These are phyloP conservation scores for Aspergillus pseudoviridinutans DNA, from an alignment of 2,329 filamentous ascomycete genomes.

Conservation along the genomic window DNA sequence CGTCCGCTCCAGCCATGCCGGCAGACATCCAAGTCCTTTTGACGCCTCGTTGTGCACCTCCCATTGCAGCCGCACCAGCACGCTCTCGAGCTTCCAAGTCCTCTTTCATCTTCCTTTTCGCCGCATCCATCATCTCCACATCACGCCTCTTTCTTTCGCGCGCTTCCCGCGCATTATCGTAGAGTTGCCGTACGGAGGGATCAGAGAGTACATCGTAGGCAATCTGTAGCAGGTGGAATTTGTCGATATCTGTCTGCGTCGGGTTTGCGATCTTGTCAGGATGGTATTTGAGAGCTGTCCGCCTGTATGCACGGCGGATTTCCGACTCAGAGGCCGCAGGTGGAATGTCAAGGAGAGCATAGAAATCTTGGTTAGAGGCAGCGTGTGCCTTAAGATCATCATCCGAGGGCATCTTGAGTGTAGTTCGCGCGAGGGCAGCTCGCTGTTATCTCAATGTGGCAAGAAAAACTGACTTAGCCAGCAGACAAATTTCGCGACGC, in stretches of 20 bases:
- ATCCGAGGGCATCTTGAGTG: constrained; percentile 28
- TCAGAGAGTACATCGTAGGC: constrained; percentile 82
- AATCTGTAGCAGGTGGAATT: constrained; percentile 80
- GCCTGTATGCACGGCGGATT: constrained; percentile 78
- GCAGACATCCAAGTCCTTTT: constrained; percentile 51
- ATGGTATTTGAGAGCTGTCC: constrained; percentile 83
- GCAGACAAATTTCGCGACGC: not conserved
- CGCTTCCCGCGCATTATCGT: constrained; percentile 73
- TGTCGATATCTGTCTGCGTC: constrained; percentile 65
- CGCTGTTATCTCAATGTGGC: not conserved
- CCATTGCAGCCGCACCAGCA: constrained; percentile 36
- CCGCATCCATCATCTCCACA: constrained; percentile 68
- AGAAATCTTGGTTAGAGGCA: constrained; percentile 66
- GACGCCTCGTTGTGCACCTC: constrained; percentile 48
- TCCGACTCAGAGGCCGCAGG: constrained; percentile 64
- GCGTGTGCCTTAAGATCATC: constrained; percentile 56
- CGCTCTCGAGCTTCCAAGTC: constrained; percentile 77
- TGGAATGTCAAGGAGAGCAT: constrained; percentile 67
- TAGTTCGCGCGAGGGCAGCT: not conserved
- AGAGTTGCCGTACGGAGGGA: constrained; percentile 65
- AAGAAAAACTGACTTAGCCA: not conserved
- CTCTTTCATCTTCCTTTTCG: constrained; percentile 73
- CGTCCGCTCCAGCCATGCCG: constrained; percentile 18
- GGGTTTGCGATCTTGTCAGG: constrained; percentile 80
- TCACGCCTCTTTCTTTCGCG: constrained; percentile 66